These are phyloP conservation scores for Boletus pseudopeckii DNA, from an alignment of 768 basidiomycete genomes.

Conservation along the genomic window DNA sequence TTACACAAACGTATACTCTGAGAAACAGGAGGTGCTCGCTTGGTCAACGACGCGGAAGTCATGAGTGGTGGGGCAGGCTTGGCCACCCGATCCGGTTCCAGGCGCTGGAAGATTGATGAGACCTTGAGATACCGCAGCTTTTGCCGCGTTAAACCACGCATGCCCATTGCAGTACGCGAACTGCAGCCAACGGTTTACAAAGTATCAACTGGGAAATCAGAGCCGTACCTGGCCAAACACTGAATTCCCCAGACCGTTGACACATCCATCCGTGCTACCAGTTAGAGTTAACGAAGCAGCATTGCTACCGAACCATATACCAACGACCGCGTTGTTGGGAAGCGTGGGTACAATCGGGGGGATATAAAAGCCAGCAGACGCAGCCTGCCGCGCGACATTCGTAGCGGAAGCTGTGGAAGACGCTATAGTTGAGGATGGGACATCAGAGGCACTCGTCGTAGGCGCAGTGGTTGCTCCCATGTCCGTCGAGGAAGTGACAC, in stretches of 20 bases:
- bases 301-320: slow-evolving; percentile 30
- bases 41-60: slow-evolving; percentile 30
- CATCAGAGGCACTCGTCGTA: not conserved
- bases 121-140: slow-evolving; percentile 17
- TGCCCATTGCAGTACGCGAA: slow-evolving; percentile 27
- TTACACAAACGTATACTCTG: not conserved
- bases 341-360: slow-evolving; percentile 23
- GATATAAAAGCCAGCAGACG: slow-evolving; percentile 19
- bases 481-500: no score
- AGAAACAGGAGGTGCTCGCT: not conserved
- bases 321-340: slow-evolving; percentile 23
- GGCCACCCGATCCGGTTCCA: slow-evolving; percentile 17
- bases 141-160: slow-evolving; percentile 24
- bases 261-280: slow-evolving; percentile 18
- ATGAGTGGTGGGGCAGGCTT: slow-evolving; percentile 25
- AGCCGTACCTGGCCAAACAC: slow-evolving; percentile 24
- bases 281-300: slow-evolving; percentile 21
- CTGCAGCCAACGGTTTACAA: slow-evolving; percentile 1
- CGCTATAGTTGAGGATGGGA: not conserved
- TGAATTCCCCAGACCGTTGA: slow-evolving; percentile 23
- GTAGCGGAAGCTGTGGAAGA: not conserved
- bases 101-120: slow-evolving; percentile 20
- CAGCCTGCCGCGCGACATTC: slow-evolving; percentile 9
- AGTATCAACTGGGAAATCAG: not conserved
- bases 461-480: not conserved